A percentile compares a stretch with the other conserved stretches of the same genome.
Evolutionary conservation across 2,329 filamentous ascomycete genomes (phyloP).

Genomic region (Beauveria varroae): DNA sequence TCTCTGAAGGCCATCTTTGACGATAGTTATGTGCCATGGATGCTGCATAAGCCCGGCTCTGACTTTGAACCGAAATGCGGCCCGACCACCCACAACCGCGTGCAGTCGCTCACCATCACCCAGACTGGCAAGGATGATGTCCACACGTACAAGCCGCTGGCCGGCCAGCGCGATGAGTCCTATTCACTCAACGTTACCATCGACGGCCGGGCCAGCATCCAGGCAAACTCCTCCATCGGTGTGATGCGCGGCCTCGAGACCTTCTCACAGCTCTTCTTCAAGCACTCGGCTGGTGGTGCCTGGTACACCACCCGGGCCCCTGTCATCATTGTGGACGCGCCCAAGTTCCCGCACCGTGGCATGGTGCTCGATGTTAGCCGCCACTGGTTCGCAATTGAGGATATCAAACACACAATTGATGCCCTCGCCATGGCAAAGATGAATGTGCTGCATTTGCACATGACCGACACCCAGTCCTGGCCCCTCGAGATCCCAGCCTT

Average conservation of each 20-base stretch:
- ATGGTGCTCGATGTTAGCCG: conserved; percentile 72
- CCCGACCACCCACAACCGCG: conserved; percentile 34
- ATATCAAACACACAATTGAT: conserved; percentile 70
- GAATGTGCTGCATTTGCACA: conserved; percentile 74
- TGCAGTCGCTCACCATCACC: conserved; percentile 54
- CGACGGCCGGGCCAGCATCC: conserved; percentile 54
- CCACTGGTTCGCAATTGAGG: conserved; percentile 58
- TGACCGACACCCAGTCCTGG: conserved; percentile 80
- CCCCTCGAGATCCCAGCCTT: conserved; percentile 72
- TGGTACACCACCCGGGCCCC: conserved; percentile 68
- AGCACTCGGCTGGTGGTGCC: conserved; percentile 44
- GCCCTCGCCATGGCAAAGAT: conserved; percentile 72
- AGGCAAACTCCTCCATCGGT: conserved; percentile 59
- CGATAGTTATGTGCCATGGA: conserved; percentile 70
- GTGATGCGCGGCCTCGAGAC: conserved; percentile 67
- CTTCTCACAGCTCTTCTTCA: conserved; percentile 73
- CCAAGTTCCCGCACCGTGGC: conserved; percentile 69
- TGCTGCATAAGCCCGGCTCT: conserved; percentile 57
- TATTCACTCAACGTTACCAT: conserved; percentile 58
- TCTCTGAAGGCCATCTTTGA: conserved; percentile 57
- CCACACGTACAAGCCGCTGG: conserved; percentile 51
- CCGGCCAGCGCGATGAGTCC: conserved; percentile 64
- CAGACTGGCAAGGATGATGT: conserved; percentile 49
- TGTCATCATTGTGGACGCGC: conserved; percentile 67
- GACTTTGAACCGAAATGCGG: conserved; percentile 52